Base-by-base conservation (phyloP, 768 basidiomycete species). In the Serendipita sp. region DNA sequence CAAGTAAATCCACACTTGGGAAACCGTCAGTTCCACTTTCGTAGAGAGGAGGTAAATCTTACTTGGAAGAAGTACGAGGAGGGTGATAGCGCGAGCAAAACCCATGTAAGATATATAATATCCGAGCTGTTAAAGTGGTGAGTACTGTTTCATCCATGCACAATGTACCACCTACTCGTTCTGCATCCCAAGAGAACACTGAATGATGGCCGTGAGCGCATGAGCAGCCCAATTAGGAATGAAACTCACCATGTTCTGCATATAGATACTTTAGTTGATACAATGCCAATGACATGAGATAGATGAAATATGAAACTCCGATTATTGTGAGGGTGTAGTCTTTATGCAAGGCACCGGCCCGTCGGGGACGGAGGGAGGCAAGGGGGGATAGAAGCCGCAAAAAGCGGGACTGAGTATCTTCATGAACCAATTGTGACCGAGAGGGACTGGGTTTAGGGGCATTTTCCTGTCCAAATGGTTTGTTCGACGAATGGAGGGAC, bases 191-290 rank as follows among this genome's bases (percentile, higher is more conserved):
- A 10, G 75, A 71, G 69, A 85, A 89, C 8, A 85, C 75, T 63
- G 30, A 18, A 2, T 35, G 16, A 3, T 30, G 5, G 48, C 30
- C 45, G 35, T 35, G 38, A 65, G 46, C 3, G 30, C 34, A 47
- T n/a, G 23, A 56, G 7, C 44, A 32, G 10, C 15, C 5, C 18
- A 4, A 28, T 13, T 13, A 13, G 7, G 13, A 41, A 38, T 8
- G 41, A 64, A 18, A 5, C 8, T 47, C n/a, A 58, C 56, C 60
- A 70, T 89, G 85, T 68, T 83, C 82, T 0, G 85, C 88, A 67
- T 89, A 91, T 41, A 90, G 74, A 68, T 89, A 89, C 72, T 90
- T 91, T 66, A 85, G 76, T 63, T 83, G 84, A 72, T 83, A 85
- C 0, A 90, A n/a, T 60, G 56, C 56, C 23, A 60, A 79, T 2